Evolutionary conservation across 768 basidiomycete genomes (phyloP).

Genomic region (Leccinum pellstonianum): DNA sequence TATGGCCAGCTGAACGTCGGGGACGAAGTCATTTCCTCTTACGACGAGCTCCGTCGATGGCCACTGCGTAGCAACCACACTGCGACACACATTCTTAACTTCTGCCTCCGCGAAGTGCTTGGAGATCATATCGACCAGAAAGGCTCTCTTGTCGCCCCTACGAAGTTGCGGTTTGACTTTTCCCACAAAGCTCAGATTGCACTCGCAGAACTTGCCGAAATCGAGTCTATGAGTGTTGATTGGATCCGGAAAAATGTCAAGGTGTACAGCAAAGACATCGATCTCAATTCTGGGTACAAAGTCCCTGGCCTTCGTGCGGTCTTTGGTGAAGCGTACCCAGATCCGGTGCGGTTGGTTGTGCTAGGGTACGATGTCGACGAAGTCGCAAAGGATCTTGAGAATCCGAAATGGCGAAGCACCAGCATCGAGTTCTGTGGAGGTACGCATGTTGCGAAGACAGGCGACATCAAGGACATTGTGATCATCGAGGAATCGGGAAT

Average conservation of each 20-base stretch:
- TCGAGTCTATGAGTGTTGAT: slow-evolving; percentile 79
- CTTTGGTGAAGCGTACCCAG: slow-evolving; percentile 97
- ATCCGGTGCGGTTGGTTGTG: slow-evolving; percentile 93
- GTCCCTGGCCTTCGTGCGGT: slow-evolving; percentile 96
- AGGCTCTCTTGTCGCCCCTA: slow-evolving; percentile 94
- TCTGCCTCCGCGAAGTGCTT: slow-evolving; percentile 83
- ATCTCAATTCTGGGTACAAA: slow-evolving; percentile 71
- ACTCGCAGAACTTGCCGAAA: slow-evolving; percentile 72
- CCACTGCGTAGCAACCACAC: slow-evolving; percentile 98
- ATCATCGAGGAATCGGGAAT: slow-evolving; percentile 96
- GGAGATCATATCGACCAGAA: slow-evolving; percentile 99
- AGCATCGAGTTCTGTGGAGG: slow-evolving; percentile 99
- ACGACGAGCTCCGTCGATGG: slow-evolving; percentile 96
- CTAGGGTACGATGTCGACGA: slow-evolving; percentile 87
- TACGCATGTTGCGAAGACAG: slow-evolving; percentile 97
- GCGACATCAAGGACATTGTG: slow-evolving; percentile 95
- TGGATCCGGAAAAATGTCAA: slow-evolving; percentile 91
- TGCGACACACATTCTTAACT: slow-evolving; percentile 98
- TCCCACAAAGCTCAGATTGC: slow-evolving; percentile 90
- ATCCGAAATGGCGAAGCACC: slow-evolving; percentile 87
- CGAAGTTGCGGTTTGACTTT: slow-evolving; percentile 97
- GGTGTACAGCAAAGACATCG: slow-evolving; percentile 86
- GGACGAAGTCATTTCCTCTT: slow-evolving; percentile 82
- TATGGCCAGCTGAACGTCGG: slow-evolving; percentile 82
- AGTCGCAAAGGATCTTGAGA: slow-evolving; percentile 80